These are phyloP conservation scores for Boechera retrofracta DNA, from an alignment of 345 rosid species.

Conservation along the genomic window DNA sequence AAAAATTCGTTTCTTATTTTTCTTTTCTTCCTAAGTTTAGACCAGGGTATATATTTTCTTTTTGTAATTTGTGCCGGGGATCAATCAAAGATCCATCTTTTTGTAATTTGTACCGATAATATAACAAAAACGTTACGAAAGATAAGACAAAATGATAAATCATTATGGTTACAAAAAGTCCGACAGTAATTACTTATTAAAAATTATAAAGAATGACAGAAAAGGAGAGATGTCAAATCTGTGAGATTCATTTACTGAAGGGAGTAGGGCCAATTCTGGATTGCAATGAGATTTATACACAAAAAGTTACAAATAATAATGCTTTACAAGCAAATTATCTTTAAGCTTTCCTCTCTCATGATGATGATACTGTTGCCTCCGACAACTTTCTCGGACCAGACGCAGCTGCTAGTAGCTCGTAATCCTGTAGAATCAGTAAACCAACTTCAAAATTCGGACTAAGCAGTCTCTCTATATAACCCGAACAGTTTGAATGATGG, in stretches of 20 bases:
- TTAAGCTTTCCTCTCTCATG: constrained; percentile 22
- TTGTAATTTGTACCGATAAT: neutral
- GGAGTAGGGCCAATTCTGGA: constrained; percentile 30
- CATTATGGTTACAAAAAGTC: constrained; percentile 29
- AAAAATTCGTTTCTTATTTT: neutral
- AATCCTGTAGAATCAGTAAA: constrained; percentile 53
- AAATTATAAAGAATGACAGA: constrained; percentile 12
- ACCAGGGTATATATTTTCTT: neutral
- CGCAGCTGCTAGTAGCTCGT: constrained; percentile 51
- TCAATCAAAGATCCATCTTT: constrained; percentile 11
- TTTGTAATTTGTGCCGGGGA: neutral
- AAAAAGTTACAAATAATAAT: constrained; percentile 11
- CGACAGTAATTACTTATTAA: constrained; percentile 30
- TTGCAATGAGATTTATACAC: constrained; percentile 28
- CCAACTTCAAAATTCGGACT: neutral
- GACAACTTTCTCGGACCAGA: constrained; percentile 50
- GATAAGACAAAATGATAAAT: constrained; percentile 23
- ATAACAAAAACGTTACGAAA: neutral
- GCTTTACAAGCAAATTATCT: constrained; percentile 29
- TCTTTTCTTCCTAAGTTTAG: neutral
- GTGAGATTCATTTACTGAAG: constrained; percentile 28
- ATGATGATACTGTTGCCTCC: constrained; percentile 51
- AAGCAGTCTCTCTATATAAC: neutral
- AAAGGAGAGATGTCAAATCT: constrained; percentile 29
- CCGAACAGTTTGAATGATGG: neutral